phyloP scores from a whole-genome alignment of 2,329 filamentous ascomycete genomes.

The Pestalotiopsis sp. region DNA sequence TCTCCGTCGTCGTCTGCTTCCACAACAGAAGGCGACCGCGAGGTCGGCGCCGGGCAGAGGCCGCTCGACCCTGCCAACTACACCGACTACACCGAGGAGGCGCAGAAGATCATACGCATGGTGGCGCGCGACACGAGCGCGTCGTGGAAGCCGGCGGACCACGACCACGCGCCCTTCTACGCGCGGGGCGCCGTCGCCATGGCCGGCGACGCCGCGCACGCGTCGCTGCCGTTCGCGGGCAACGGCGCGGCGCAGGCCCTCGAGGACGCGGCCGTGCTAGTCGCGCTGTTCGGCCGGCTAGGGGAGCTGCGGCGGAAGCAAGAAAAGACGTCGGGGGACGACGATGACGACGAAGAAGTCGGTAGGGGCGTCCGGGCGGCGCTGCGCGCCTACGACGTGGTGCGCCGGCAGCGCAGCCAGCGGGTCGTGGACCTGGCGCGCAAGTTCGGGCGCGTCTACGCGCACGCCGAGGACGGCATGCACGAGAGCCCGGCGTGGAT shows the following conservation, averaged over 20 bases:
- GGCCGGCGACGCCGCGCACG: conserved; percentile 37
- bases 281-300: conserved; percentile 25
- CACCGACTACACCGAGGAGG: conserved; percentile 32
- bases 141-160: conserved; percentile 33
- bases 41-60: conserved; percentile 10
- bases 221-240: conserved; percentile 35
- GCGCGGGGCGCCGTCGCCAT: conserved; percentile 27
- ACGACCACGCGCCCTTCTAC: conserved; percentile 36
- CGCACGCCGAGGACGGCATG: conserved; percentile 29
- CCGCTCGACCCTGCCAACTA: conserved; percentile 30
- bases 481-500: conserved; percentile 31
- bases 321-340: neutral
- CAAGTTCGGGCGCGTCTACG: conserved; percentile 30
- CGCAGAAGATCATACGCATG: conserved; percentile 32
- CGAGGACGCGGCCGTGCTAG: conserved; percentile 36
- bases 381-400: conserved; percentile 30
- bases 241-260: conserved; percentile 40
- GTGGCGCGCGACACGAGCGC: conserved; percentile 32
- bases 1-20: neutral
- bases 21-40: neutral
- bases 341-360: neutral
- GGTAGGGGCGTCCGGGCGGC: conserved; percentile 19
- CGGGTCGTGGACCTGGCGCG: conserved; percentile 32
- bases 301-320: conserved; percentile 5
- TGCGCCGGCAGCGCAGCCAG: conserved; percentile 32